These are phyloP conservation scores for Tricharina praecox DNA, from an alignment of 495 filamentous ascomycete genomes.

Conservation along the genomic window DNA sequence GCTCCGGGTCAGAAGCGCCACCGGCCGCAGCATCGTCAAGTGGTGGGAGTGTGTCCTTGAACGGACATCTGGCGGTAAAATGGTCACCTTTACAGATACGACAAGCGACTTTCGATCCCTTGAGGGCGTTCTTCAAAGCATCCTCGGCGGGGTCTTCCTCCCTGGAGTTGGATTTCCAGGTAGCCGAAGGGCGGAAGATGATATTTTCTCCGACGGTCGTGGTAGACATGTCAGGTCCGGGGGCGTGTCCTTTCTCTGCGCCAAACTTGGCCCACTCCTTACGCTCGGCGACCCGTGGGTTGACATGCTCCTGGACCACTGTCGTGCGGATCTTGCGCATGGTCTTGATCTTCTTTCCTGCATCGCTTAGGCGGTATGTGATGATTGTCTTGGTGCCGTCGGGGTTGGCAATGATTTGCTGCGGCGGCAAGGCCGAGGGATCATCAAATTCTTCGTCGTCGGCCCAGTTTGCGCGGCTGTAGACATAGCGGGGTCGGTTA, in stretches of 20 bases:
- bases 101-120: conserved; percentile 99
- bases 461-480: conserved; percentile 58
- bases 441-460: conserved; percentile 89
- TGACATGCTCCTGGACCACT: conserved; percentile 75
- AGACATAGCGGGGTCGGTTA: conserved; percentile 14
- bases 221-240: conserved; percentile 61
- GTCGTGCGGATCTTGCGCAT: conserved; percentile 85
- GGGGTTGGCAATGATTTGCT: conserved; percentile 80
- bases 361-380: conserved; percentile 77
- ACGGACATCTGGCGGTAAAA: conserved; percentile 81
- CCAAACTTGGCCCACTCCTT: conserved; percentile 88
- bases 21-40: conserved; percentile 40
- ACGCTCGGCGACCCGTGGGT: conserved; percentile 89
- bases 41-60: conserved; percentile 67
- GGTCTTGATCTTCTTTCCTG: conserved; percentile 88
- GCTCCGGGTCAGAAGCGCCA: conserved; percentile 29
- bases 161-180: conserved; percentile 78
- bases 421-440: conserved; percentile 59
- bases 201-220: conserved; percentile 95
- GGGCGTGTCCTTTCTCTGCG: conserved; percentile 51
- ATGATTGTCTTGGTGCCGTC: conserved; percentile 93
- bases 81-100: conserved; percentile 96
- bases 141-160: conserved; percentile 62
- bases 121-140: conserved; percentile 78
- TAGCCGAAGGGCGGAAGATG: conserved; percentile 71